phyloP scores from a whole-genome alignment of 2,329 filamentous ascomycete genomes.

The Gaeumannomyces sp. region DNA sequence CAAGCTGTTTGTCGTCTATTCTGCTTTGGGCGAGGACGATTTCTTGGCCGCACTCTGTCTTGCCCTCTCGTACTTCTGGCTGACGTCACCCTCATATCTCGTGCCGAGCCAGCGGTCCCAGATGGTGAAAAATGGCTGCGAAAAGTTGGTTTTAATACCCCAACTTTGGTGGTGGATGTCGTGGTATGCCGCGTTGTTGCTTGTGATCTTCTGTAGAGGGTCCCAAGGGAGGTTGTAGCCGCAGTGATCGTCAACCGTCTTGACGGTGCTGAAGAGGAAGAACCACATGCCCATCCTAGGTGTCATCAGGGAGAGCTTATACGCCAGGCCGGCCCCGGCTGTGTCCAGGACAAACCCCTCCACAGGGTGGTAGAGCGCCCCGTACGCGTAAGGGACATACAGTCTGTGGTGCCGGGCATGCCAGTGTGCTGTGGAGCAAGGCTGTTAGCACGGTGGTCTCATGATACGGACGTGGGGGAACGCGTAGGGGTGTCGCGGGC shows the following conservation, averaged over 20 bases:
- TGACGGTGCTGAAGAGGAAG: conserved; percentile 83
- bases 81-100: conserved; percentile 65
- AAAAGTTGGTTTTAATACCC: conserved; percentile 96
- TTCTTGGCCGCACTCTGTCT: conserved; percentile 29
- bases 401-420: conserved; percentile 94
- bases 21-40: neutral
- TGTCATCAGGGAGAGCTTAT: conserved; percentile 77
- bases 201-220: conserved; percentile 82
- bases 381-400: conserved; percentile 96
- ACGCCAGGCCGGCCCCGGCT: conserved; percentile 75
- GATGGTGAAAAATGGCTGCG: conserved; percentile 89
- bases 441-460: neutral
- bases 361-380: conserved; percentile 88
- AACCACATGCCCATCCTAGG: conserved; percentile 81
- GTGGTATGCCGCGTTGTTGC: conserved; percentile 94
- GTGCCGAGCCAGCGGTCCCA: conserved; percentile 84
- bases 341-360: conserved; percentile 94
- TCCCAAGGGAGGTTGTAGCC: conserved; percentile 96
- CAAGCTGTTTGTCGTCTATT: neutral
- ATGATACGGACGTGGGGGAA: too few species aligned
- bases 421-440: conserved; percentile 58
- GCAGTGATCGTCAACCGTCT: conserved; percentile 97
- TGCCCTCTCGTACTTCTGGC: conserved; percentile 34
- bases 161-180: conserved; percentile 98
- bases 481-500: too few species aligned